A percentile compares a stretch with the other conserved stretches of the same genome.
phyloP scores from a whole-genome alignment of 495 filamentous ascomycete species.

The Neurospora sp. region DNA sequence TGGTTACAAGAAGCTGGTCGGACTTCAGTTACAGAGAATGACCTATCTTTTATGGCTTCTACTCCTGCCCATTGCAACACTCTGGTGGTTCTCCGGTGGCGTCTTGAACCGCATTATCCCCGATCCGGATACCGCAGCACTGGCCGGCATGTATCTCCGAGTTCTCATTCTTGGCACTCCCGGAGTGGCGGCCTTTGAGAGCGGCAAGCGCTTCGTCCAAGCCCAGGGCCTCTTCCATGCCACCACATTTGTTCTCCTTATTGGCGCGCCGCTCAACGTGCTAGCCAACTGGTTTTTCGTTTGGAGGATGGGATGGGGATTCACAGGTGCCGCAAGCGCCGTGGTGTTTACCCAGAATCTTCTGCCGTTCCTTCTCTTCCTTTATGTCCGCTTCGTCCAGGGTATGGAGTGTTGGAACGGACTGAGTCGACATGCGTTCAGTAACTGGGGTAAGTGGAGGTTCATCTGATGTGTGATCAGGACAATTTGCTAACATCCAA shows the following conservation, averaged over 20 bases:
- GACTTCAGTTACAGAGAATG: conserved; percentile 63
- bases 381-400: conserved; percentile 64
- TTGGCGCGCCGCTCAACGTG: conserved; percentile 57
- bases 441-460: conserved; percentile 55
- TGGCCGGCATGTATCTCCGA: conserved; percentile 58
- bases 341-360: conserved; percentile 73
- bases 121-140: conserved; percentile 46
- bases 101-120: conserved; percentile 51
- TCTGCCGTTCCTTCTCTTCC: conserved; percentile 63
- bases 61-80: conserved; percentile 49
- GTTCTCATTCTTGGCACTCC: conserved; percentile 55
- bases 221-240: conserved; percentile 62
- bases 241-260: conserved; percentile 53
- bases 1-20: conserved; percentile 57
- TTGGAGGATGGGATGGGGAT: conserved; percentile 65
- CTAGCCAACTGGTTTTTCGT: conserved; percentile 61
- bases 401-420: conserved; percentile 85
- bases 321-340: conserved; percentile 74
- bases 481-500: background rate
- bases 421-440: conserved; percentile 54
- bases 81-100: conserved; percentile 48
- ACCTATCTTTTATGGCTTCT: conserved; percentile 52
- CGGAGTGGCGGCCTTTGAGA: conserved; percentile 59
- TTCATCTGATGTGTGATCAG: background rate
- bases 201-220: conserved; percentile 61